These are phyloP conservation scores for Ceratobasidium theobromae DNA, from an alignment of 1,284 basidiomycete genomes.

Conservation along the genomic window DNA sequence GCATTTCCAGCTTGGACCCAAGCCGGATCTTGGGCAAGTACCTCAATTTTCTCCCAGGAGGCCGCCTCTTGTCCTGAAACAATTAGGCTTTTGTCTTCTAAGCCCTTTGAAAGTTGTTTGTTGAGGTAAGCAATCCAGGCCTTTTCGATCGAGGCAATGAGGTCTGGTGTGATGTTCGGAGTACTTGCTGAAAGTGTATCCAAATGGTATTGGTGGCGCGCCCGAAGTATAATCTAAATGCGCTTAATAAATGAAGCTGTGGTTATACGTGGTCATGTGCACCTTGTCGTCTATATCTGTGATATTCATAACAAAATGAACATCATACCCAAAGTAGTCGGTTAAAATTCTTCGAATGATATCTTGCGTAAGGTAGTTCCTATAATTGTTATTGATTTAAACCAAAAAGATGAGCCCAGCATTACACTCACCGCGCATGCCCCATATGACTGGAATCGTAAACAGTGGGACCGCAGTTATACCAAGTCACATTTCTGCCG, in stretches of 20 bases:
- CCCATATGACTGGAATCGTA: slow-evolving; percentile 99
- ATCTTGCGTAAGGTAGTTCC: slow-evolving; percentile 99
- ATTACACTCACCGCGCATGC: slow-evolving; percentile 77
- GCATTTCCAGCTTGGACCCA: slow-evolving; percentile 57
- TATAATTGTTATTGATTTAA: slow-evolving; percentile 42
- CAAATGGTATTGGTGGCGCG: slow-evolving; percentile 82
- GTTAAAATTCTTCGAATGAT: slow-evolving; percentile 89
- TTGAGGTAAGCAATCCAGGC: slow-evolving; percentile 69
- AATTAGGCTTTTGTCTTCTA: slow-evolving; percentile 53
- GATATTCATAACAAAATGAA: slow-evolving; percentile 99
- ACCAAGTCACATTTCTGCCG: slow-evolving; percentile 94
- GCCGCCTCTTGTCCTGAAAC: slow-evolving; percentile 53
- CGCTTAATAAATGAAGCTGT: slow-evolving; percentile 35
- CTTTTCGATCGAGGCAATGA: slow-evolving; percentile 60
- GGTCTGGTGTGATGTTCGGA: slow-evolving; percentile 56
- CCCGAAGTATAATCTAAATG: slow-evolving; percentile 82
- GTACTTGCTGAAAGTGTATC: slow-evolving; percentile 57
- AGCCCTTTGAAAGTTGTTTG: slow-evolving; percentile 60
- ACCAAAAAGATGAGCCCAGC: slow-evolving; percentile 32
- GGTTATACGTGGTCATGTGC: slow-evolving; percentile 38
- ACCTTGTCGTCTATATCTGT: slow-evolving; percentile 99
- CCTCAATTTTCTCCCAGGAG: slow-evolving; percentile 57
- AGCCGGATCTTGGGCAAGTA: slow-evolving; percentile 49
- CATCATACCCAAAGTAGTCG: slow-evolving; percentile 97
- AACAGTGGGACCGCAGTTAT: slow-evolving; percentile 99